Conservation (phyloP, 805 yeast species). For the Scheffersomyces ergatensis region DNA sequence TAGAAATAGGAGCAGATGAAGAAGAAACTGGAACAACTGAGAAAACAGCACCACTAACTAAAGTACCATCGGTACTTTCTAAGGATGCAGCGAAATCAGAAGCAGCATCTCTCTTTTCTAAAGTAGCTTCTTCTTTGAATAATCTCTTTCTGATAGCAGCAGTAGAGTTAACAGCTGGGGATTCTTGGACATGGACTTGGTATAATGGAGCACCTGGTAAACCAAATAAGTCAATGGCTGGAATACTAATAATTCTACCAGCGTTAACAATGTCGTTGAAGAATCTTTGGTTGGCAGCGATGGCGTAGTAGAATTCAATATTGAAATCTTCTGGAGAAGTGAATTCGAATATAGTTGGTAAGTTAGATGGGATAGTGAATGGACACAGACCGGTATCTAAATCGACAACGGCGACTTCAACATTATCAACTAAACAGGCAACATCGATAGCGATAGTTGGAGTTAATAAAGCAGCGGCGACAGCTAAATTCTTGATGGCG, state of each 20-base stretch:
- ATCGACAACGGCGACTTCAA: constrained; percentile 31
- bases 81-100: constrained; percentile 25
- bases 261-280: constrained; percentile 33
- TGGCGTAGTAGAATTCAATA: constrained; percentile 34
- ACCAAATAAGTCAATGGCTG: constrained; percentile 29
- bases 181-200: constrained; percentile 25
- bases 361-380: constrained; percentile 29
- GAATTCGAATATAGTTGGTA: constrained; percentile 27
- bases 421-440: constrained; percentile 36
- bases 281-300: constrained; percentile 19
- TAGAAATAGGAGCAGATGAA: constrained; percentile 12
- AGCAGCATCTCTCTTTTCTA: constrained; percentile 30
- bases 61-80: constrained; percentile 18
- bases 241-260: constrained; percentile 29
- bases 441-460: constrained; percentile 31
- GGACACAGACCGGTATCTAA: constrained; percentile 39
- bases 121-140: constrained; percentile 16
- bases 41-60: constrained; percentile 14
- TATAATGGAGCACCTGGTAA: constrained; percentile 16
- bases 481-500: constrained; percentile 3
- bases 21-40: constrained; percentile 12
- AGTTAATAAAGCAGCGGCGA: constrained; percentile 15
- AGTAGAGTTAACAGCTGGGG: constrained; percentile 37
- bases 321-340: constrained; percentile 26
- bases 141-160: constrained; percentile 40